phyloP scores from a whole-genome alignment of 495 filamentous ascomycete species.

The Lasiosphaeriaceae sp. region DNA sequence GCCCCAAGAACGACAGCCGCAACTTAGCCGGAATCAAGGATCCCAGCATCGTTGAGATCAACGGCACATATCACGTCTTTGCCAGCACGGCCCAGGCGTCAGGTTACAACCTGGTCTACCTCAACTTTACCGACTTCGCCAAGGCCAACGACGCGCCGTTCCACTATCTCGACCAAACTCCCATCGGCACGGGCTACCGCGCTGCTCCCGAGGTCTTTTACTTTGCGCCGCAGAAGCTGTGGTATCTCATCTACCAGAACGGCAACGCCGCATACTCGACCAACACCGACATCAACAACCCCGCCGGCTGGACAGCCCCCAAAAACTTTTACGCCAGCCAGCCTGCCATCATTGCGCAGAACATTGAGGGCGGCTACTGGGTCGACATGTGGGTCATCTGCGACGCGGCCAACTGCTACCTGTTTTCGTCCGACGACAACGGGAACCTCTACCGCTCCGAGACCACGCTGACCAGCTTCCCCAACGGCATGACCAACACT shows the following conservation, averaged over 20 bases:
- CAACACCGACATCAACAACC: conserved; percentile 23
- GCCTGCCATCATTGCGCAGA: conserved; percentile 17
- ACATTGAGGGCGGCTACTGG: conserved; percentile 23
- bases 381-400: conserved; percentile 32
- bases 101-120: conserved; percentile 24
- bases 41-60: conserved; percentile 18
- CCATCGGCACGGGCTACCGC: conserved; percentile 22
- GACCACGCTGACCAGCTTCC: conserved; percentile 14
- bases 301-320: conserved; percentile 23
- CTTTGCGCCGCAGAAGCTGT: conserved; percentile 22
- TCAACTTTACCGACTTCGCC: conserved; percentile 21
- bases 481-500: conserved; percentile 20
- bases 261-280: conserved; percentile 29
- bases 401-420: conserved; percentile 16
- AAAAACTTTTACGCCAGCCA: conserved; percentile 17
- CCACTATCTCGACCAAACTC: conserved; percentile 23
- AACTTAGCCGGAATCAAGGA: conserved; percentile 24
- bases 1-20: conserved; percentile 21
- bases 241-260: conserved; percentile 29
- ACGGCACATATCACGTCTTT: conserved; percentile 29
- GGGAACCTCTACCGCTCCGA: conserved; percentile 25
- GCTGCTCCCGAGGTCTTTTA: conserved; percentile 25
- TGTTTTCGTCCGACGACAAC: conserved; percentile 27
- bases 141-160: conserved; percentile 12
- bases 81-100: conserved; percentile 19